phyloP scores from a whole-genome alignment of 2,329 filamentous ascomycete genomes.

The Hymenotorrendiella dingleyae region DNA sequence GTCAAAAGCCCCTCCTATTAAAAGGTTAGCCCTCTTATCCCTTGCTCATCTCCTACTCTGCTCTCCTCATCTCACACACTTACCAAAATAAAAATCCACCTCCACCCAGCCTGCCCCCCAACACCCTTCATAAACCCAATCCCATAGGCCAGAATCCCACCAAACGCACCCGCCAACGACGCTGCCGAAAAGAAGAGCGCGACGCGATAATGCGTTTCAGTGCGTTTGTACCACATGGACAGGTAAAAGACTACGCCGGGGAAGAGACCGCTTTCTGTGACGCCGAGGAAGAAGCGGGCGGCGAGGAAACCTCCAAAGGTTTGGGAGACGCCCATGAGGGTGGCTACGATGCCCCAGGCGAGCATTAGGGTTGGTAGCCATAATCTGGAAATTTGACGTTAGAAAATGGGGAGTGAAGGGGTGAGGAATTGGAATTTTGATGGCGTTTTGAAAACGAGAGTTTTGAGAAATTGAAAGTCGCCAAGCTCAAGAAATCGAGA shows the following conservation, averaged over 20 bases:
- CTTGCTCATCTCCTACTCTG: background rate
- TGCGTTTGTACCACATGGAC: slow-evolving; percentile 49
- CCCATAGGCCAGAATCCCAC: slow-evolving; percentile 50
- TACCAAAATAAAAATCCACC: slow-evolving; percentile 56
- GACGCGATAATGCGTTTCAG: slow-evolving; percentile 48
- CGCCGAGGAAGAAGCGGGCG: slow-evolving; percentile 50
- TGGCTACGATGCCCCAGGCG: slow-evolving; percentile 49
- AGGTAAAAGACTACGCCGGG: slow-evolving; percentile 46
- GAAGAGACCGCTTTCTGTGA: slow-evolving; percentile 48
- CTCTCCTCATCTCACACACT: no score
- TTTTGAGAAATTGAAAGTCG: no score
- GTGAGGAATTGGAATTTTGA: no score
- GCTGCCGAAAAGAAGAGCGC: slow-evolving; percentile 52
- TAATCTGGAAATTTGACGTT: slow-evolving; percentile 34
- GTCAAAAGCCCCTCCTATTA: slow-evolving; percentile 48
- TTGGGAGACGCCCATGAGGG: slow-evolving; percentile 43
- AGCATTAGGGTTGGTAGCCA: slow-evolving; percentile 55
- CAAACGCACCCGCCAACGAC: slow-evolving; percentile 50
- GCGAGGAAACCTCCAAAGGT: slow-evolving; percentile 46
- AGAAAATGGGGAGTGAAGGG: no score
- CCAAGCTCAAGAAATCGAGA: no score
- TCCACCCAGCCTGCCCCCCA: slow-evolving; percentile 47
- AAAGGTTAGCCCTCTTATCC: slow-evolving; percentile 2
- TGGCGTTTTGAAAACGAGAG: no score
- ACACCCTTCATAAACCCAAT: slow-evolving; percentile 49